Base-by-base conservation (phyloP, 208 protist genomes). In the Ichthyophonus hoferi region DNA sequence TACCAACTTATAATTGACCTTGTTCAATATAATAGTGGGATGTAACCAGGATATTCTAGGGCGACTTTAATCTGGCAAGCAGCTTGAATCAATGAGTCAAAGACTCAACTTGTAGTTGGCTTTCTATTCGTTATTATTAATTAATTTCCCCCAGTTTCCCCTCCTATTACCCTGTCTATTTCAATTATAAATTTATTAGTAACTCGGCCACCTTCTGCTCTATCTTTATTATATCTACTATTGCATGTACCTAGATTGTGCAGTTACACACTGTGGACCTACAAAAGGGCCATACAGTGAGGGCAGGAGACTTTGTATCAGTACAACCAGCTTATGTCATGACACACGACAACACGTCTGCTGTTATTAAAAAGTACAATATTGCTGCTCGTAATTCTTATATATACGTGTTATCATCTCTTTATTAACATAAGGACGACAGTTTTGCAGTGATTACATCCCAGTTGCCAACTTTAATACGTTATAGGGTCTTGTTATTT, bases 291-390 rank as follows among this genome's bases (percentile, higher is more conserved):
- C n/a, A 86, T 35, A 39, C 17, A 33, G 86, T 89, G 43, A 79
- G 33, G 31, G 58, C 88, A 2, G 93, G 93, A 17, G 93, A 94
- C 77, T 95, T 93, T 89, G 89, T 95, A 17, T 79, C 89, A 1
- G 89, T 95, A 24, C n/a, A 43, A 31, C 94, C 94, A 34, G 24
- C 81, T 0, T 93, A 94, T 81, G 92, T 95, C 76, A 93, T 95
- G 90, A 95, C 94, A 2, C 90, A 94, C 84, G 91, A 94, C 77
- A 93, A 94, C 87, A 94, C 93, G n/a, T 86, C 90, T 31, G 94
- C 94, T 1, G 94, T 95, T 2, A 94, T 95, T 58, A 78, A 76
- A 7, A 95, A 95, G 91, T 95, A 93, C 42, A 79, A 79, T 37
- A 31, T 89, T 1, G 37, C 17, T 91, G 43, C 87, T 42, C 87